Base-by-base conservation (phyloP, 768 basidiomycete genomes). In the Butyriboletus loyo region DNA sequence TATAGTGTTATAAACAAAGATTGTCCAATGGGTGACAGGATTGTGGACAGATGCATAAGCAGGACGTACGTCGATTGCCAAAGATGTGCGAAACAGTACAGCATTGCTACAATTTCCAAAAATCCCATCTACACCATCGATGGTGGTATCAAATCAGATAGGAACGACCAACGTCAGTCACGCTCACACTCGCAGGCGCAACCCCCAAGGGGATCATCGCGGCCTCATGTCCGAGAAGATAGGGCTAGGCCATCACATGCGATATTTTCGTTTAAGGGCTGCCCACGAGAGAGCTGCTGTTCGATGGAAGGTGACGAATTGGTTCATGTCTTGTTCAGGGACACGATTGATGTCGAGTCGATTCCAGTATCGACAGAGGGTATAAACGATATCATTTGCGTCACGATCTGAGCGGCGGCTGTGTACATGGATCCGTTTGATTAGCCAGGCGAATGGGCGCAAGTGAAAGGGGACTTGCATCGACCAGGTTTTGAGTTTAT, bases 311-410 rank as follows among this genome's bases (percentile, higher is more conserved):
- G 75, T 64, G 28, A 87, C 84, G 63, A 92, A 92, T 28, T 79
- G 76, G 53, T 82, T 83, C 90, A 92, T 92, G 64, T 92, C 90
- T 53, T 84, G 82, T 68, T 92, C 90, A 25, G 85, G 84, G 53
- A 92, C 85, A 59, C 90, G 87, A 66, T 92, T 92, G 59, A 92
- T 83, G 68, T 92, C 90, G 55, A 92, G 81, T 49, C 79, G 77
- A 65, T 86, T 87, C 89, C 90, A 92, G 64, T 86, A 89, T 50
- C 81, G 82, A 52, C 80, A 76, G 60, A 93, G 74, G 35, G 82
- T 77, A 64, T 82, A 91, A 38, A 76, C 66, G 60, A 92, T 89
- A 56, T 92, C 90, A 58, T 83, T 82, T 9, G 89, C 89, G 62
- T 92, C 90, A 50, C 79, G 74, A 51, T 89, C 86, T 22, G 75